These are phyloP conservation scores for Pestalotiopsis sp. DNA, from an alignment of 2,329 filamentous ascomycete genomes.

Conservation along the genomic window DNA sequence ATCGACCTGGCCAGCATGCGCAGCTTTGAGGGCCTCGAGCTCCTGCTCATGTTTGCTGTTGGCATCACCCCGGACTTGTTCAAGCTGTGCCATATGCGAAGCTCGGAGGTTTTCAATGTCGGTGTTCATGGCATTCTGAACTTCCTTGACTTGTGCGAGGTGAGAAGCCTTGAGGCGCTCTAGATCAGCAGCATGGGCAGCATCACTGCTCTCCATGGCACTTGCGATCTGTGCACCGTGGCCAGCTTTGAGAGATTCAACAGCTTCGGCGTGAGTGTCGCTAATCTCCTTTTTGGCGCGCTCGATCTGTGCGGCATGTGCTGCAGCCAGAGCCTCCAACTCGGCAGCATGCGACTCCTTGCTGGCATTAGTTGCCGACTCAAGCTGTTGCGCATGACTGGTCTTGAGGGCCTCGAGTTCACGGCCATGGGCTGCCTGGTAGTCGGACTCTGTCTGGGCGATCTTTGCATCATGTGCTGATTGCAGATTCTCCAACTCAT, in stretches of 20 bases:
- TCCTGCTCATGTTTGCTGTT: constrained; percentile 13
- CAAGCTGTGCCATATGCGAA: constrained; percentile 16
- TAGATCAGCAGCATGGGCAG: constrained; percentile 18
- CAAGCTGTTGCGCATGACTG: constrained; percentile 28
- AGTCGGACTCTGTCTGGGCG: constrained; percentile 15
- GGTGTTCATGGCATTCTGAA: constrained; percentile 12
- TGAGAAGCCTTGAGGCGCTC: constrained; percentile 17
- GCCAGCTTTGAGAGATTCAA: constrained; percentile 17
- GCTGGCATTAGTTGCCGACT: constrained; percentile 22
- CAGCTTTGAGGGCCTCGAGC: constrained; percentile 17
- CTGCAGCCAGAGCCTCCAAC: constrained; percentile 24
- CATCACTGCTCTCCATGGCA: constrained; percentile 15
- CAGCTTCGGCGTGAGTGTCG: constrained; percentile 16
- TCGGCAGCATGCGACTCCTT: constrained; percentile 28
- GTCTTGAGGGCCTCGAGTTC: constrained; percentile 25
- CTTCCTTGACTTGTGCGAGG: constrained; percentile 15
- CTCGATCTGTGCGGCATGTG: constrained; percentile 20
- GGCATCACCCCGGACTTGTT: constrained; percentile 13
- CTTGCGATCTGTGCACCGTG: constrained; percentile 13
- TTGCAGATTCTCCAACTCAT: constrained; percentile 26
- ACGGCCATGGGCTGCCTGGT: constrained; percentile 16
- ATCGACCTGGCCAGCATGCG: constrained; percentile 24
- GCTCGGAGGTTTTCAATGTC: constrained; percentile 17
- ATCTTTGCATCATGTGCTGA: constrained; percentile 21
- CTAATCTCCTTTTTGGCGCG: constrained; percentile 16